phyloP scores from a whole-genome alignment of 2,329 filamentous ascomycete genomes.

The Cladosporium sp. region DNA sequence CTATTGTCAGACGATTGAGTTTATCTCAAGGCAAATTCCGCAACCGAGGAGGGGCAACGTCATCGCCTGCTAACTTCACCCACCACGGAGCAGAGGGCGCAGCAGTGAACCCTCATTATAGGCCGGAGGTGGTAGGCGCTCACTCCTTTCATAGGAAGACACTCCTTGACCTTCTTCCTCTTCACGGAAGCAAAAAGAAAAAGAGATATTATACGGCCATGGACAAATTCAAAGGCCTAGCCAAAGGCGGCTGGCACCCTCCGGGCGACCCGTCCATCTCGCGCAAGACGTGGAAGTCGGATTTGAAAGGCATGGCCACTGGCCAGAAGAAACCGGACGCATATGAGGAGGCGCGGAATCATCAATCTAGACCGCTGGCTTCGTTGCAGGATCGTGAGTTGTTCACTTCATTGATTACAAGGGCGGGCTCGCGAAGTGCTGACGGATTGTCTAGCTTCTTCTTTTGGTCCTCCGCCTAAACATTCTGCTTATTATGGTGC shows the following conservation, averaged over 20 bases:
- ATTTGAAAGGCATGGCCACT: conserved; percentile 40
- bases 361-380: conserved; percentile 60
- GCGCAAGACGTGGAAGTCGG: conserved; percentile 51
- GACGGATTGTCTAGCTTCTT: conserved; percentile 41
- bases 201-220: conserved; percentile 8
- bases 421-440: conserved; percentile 8
- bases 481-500: conserved; percentile 49
- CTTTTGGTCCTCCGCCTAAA: conserved; percentile 78
- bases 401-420: too few species aligned
- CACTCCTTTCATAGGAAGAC: too few species aligned
- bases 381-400: conserved; percentile 62
- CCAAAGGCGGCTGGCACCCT: conserved; percentile 49
- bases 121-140: too few species aligned
- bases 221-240: conserved; percentile 36
- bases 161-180: too few species aligned
- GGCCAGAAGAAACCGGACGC: conserved; percentile 39
- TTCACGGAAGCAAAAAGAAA: too few species aligned
- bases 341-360: conserved; percentile 39
- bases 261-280: conserved; percentile 43
- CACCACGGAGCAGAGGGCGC: too few species aligned
- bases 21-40: too few species aligned
- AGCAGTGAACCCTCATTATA: too few species aligned
- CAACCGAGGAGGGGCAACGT: too few species aligned
- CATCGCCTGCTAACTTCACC: too few species aligned
- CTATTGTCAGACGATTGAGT: too few species aligned